Evolutionary conservation across 73 alveolate species (phyloP).

Genomic region (Blepharisma stoltei): DNA sequence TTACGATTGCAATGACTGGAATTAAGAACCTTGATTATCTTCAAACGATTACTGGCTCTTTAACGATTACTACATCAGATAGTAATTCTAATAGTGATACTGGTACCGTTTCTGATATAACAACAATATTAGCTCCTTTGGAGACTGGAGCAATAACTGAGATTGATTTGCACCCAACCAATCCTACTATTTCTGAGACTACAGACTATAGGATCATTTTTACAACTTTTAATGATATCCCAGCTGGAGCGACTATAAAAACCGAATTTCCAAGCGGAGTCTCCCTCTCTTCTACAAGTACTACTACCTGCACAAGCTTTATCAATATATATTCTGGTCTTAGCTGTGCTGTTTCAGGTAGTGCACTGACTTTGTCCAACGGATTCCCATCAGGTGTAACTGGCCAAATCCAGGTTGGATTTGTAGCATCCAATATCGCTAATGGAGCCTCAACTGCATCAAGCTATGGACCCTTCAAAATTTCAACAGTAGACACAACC

Average conservation of each 20-base stretch:
- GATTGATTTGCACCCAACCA: conserved; percentile 1
- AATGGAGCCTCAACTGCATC: neutral
- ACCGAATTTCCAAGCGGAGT: too few relatives aligned
- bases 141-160: neutral
- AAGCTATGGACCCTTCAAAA: neutral
- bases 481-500: neutral
- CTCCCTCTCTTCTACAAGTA: too few relatives aligned
- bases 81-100: neutral
- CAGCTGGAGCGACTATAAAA: too few relatives aligned
- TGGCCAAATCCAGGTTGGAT: neutral
- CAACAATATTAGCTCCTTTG: neutral
- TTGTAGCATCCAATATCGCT: neutral
- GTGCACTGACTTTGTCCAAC: neutral
- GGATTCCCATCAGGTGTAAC: neutral
- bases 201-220: neutral
- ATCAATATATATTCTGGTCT: neutral
- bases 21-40: neutral
- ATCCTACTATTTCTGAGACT: neutral
- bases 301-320: neutral
- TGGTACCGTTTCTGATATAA: neutral
- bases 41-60: neutral
- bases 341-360: neutral
- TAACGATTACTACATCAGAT: neutral
- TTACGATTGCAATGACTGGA: neutral
- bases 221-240: neutral